Evolutionary conservation across 495 filamentous ascomycete genomes (phyloP).

Genomic region (Cetradonia linearis): DNA sequence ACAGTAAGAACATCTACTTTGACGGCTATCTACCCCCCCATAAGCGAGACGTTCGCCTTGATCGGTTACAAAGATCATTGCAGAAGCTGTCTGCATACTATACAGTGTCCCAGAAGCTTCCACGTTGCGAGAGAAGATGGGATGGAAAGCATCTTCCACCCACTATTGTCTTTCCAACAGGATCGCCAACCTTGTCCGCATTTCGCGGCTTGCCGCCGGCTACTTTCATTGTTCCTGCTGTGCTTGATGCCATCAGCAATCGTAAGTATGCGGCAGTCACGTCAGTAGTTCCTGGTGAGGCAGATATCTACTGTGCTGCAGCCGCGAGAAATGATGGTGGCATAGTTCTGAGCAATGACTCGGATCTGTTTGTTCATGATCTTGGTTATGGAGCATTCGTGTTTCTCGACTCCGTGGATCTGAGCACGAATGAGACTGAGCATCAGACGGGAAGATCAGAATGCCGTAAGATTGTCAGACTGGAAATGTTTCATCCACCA

Average conservation of each 20-base stretch:
- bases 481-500: constrained; percentile 30
- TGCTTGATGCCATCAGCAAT: constrained; percentile 49
- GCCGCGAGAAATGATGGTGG: constrained; percentile 39
- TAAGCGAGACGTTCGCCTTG: constrained; percentile 45
- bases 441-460: constrained; percentile 1
- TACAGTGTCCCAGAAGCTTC: constrained; percentile 14
- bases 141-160: not conserved
- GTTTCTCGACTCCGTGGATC: constrained; percentile 44
- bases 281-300: constrained; percentile 57
- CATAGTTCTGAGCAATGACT: constrained; percentile 56
- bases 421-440: not conserved
- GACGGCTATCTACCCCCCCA: constrained; percentile 59
- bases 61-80: constrained; percentile 40
- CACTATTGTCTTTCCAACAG: not conserved
- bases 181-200: constrained; percentile 12
- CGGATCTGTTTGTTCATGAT: constrained; percentile 62
- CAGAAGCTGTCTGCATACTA: constrained; percentile 34
- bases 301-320: constrained; percentile 56
- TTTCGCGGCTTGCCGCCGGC: constrained; percentile 39
- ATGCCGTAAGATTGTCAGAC: constrained; percentile 26
- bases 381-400: constrained; percentile 50
- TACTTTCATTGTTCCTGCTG: constrained; percentile 56
- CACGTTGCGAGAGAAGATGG: not conserved
- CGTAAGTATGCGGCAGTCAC: constrained; percentile 41
- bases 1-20: constrained; percentile 54